Conservation (phyloP, 768 basidiomycete genomes). For the Neoboletus subvelutipes region DNA sequence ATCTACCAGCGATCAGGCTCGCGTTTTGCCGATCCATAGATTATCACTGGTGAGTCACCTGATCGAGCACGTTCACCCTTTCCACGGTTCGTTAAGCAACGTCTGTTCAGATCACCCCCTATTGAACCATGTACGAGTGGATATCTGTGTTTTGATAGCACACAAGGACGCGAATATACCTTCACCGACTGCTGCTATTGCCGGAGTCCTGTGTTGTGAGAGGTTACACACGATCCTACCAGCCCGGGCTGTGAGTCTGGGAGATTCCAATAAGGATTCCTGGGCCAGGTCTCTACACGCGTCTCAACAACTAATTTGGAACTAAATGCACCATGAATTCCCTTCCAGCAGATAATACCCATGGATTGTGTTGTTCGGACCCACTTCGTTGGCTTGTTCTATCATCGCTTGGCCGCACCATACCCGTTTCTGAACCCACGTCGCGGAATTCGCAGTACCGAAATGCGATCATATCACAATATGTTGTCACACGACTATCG, state of each 20-base stretch:
- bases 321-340: not conserved
- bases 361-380: not conserved
- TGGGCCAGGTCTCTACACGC: not conserved
- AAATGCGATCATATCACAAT: not conserved
- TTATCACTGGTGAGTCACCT: slow-evolving; percentile 2
- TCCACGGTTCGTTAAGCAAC: not conserved
- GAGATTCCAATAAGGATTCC: not conserved
- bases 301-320: not conserved
- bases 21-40: not conserved
- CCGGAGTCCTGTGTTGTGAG: slow-evolving; percentile 4
- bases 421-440: not conserved
- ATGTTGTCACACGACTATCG: not conserved
- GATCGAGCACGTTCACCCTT: not conserved
- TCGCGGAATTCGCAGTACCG: not conserved
- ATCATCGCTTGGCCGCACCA: not conserved
- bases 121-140: not conserved
- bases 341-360: not conserved
- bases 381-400: not conserved
- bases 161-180: not conserved
- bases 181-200: not conserved
- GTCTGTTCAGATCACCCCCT: not conserved
- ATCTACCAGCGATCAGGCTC: not conserved
- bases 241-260: not conserved
- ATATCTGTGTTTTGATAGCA: not conserved
- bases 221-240: not conserved